Evolutionary conservation across 2,329 filamentous ascomycete species (phyloP).

Genomic region (Endothia cerciana): DNA sequence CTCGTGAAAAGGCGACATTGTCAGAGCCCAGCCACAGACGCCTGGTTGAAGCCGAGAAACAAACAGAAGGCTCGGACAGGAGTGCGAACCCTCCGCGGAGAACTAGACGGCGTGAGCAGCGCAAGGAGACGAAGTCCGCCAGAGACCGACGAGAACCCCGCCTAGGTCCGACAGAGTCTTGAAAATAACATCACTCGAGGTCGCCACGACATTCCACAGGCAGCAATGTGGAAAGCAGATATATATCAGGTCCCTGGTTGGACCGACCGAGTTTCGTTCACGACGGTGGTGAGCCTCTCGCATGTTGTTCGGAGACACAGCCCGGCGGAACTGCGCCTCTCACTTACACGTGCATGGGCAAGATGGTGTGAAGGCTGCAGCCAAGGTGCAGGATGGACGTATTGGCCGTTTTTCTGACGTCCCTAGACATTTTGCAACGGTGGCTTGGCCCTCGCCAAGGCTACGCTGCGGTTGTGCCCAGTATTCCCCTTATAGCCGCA

Average conservation of each 20-base stretch:
- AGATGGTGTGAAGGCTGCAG: slow-evolving; percentile 21
- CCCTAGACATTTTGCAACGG: background rate
- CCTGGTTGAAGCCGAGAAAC: background rate
- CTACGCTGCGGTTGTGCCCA: background rate
- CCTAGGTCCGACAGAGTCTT: too few relatives aligned
- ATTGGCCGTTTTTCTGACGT: slow-evolving; percentile 19
- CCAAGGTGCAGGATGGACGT: background rate
- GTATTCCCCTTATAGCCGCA: background rate
- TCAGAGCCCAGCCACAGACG: background rate
- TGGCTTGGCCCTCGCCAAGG: background rate
- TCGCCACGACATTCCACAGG: background rate
- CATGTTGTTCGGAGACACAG: background rate
- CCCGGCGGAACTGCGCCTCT: background rate
- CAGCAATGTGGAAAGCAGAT: background rate
- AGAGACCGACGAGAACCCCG: background rate
- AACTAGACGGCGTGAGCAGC: background rate
- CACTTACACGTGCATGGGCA: slow-evolving; percentile 9
- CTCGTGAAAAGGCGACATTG: background rate
- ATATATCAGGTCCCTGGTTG: background rate
- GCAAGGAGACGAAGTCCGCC: background rate
- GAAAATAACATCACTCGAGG: background rate
- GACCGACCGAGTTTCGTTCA: background rate
- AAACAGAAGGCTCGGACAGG: background rate
- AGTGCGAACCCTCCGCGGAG: background rate
- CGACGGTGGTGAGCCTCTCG: background rate